These are phyloP conservation scores for Fraxinus cuspidata DNA, from an alignment of 257 asterid genomes.

Conservation along the genomic window DNA sequence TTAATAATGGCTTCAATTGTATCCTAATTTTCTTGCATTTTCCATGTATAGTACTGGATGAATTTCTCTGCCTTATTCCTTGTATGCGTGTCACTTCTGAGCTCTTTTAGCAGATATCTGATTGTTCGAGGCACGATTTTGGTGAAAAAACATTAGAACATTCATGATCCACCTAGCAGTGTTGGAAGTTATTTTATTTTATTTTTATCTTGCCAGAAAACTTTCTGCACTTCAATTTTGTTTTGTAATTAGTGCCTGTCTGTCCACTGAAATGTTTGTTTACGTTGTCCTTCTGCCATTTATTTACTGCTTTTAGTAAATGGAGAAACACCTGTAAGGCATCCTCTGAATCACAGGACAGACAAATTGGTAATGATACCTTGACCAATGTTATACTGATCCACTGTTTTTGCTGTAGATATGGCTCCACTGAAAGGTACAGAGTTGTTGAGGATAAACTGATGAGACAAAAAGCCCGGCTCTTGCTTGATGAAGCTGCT, in stretches of 20 bases:
- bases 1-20: conserved; percentile 11
- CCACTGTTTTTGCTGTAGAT: conserved; percentile 50
- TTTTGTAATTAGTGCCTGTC: conserved; percentile 5
- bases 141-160: background rate
- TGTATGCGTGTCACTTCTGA: background rate
- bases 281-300: background rate
- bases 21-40: background rate
- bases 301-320: conserved; percentile 8
- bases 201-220: background rate
- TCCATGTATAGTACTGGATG: background rate
- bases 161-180: background rate
- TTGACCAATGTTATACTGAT: conserved; percentile 14
- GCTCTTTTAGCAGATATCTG: background rate
- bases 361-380: conserved; percentile 3
- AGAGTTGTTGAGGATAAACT: conserved; percentile 80
- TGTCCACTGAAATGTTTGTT: no score
- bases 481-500: conserved; percentile 96
- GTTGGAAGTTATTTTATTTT: background rate
- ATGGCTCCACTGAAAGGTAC: conserved; percentile 80
- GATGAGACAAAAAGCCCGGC: conserved; percentile 84
- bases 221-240: background rate
- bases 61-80: conserved; percentile 6
- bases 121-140: conserved; percentile 1
- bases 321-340: conserved; percentile 5
- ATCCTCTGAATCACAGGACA: conserved; percentile 9